phyloP scores from a whole-genome alignment of 192 early-diverging fungal genomes.

The Coemansia sp. region DNA sequence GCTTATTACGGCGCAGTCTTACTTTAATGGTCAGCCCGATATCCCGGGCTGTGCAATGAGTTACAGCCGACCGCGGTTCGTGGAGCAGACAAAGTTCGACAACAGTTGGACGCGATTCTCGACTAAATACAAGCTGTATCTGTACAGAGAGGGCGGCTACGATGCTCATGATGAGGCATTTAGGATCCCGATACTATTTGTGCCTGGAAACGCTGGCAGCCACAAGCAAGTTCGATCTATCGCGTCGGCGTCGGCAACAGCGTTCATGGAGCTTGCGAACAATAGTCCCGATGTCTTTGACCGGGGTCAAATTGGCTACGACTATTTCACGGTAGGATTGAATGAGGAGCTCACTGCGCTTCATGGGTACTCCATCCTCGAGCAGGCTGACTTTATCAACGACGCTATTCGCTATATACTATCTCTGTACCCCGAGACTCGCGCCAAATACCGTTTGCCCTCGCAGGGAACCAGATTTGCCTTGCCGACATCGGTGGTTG shows the following conservation, averaged over 20 bases:
- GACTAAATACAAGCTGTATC: constrained; percentile 75
- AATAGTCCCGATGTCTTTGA: constrained; percentile 18
- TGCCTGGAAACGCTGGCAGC: constrained; percentile 95
- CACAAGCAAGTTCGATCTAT: constrained; percentile 89
- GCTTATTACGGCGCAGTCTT: constrained; percentile 61
- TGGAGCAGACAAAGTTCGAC: constrained; percentile 49
- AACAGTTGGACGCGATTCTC: constrained; percentile 61
- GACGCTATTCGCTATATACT: constrained; percentile 79
- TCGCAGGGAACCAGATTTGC: constrained; percentile 38
- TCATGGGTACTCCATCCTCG: constrained; percentile 76
- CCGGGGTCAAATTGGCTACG: constrained; percentile 52
- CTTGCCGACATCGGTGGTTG: constrained; percentile 73
- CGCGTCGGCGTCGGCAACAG: constrained; percentile 69
- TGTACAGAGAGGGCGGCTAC: constrained; percentile 73
- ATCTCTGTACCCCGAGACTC: constrained; percentile 65
- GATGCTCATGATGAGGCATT: constrained; percentile 53
- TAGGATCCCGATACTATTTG: constrained; percentile 88
- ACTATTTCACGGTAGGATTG: constrained; percentile 69
- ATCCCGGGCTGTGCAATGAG: constrained; percentile 58
- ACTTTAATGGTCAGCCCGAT: constrained; percentile 69
- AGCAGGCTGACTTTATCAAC: constrained; percentile 87
- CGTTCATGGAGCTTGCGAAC: constrained; percentile 58
- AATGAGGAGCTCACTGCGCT: constrained; percentile 95
- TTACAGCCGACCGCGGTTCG: constrained; percentile 62
- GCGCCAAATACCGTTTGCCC: constrained; percentile 23